Base-by-base conservation (phyloP, 202 grass and related monocot genomes). In the Panicum virgatum region DNA sequence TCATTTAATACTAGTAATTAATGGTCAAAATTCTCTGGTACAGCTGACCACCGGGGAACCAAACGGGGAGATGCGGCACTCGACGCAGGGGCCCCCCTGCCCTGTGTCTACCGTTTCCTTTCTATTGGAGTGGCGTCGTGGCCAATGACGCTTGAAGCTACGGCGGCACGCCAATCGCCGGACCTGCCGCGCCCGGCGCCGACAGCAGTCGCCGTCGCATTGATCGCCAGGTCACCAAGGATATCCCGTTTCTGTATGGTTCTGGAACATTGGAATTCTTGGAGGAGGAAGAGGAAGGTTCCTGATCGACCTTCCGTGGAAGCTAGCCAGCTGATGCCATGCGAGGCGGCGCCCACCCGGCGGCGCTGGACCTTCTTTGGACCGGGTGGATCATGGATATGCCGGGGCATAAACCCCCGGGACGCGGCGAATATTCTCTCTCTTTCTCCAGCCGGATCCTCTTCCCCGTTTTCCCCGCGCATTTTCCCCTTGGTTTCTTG, bases 381-480 rank as follows among this genome's bases (percentile, higher is more conserved):
- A 13, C 59, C 1, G 61, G 9, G 22, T 3, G 12, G 16, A 42
- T 5, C 39, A 8, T 6, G 68, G 42, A 73, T 82, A 73, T 82
- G 42, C 68, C 29, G 3, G 7, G 34, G 80, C 69, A 83, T 83
- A 75, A 83, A 83, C 80, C 80, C 52, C 3, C 16, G 27, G 60
- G 39, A n/a, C 40, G 40, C 58, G 23, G 58, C 61, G 70, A 75
- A 75, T 75, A 75, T 83, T 43, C 80, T 10, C 12, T 3, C 0
- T 7, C 7, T 40, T 40, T 0, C 16, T 25, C 26, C 76, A 5
- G 27, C 10, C 62, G 37, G 62, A 79, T 42, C 52, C 50, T 14
- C 19, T 5, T 77, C 2, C 75, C 47, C 40, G 23, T 46, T 26
- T 47, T 18, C n/a, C 42, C 22, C 40, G 66, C 66, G 23, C 66